Evolutionary conservation across 495 filamentous ascomycete genomes (phyloP).

Genomic region (Aspergillus incahuasiensis): DNA sequence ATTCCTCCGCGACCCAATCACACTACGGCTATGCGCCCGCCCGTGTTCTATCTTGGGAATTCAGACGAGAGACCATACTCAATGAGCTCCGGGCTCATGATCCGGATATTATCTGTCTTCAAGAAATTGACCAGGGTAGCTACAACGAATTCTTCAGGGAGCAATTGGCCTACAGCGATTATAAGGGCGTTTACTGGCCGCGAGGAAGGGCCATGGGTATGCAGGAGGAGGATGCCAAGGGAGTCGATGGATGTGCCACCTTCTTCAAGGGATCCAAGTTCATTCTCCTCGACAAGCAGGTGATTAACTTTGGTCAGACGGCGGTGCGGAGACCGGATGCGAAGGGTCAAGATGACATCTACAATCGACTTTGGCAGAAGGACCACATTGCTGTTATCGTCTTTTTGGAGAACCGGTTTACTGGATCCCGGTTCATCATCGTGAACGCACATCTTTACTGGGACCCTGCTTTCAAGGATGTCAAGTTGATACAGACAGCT

Average conservation of each 20-base stretch:
- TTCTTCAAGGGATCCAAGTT: conserved; percentile 94
- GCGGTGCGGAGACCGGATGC: conserved; percentile 92
- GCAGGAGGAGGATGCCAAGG: conserved; percentile 77
- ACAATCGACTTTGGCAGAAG: conserved; percentile 95
- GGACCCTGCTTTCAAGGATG: conserved; percentile 85
- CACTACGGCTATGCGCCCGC: conserved; percentile 87
- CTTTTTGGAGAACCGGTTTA: conserved; percentile 85
- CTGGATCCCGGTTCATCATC: conserved; percentile 82
- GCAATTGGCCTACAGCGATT: conserved; percentile 74
- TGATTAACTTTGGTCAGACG: conserved; percentile 85
- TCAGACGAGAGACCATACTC: conserved; percentile 74
- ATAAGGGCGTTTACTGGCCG: conserved; percentile 89
- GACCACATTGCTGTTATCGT: conserved; percentile 89
- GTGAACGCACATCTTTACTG: conserved; percentile 92
- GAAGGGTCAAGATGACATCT: conserved; percentile 92
- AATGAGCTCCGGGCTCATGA: conserved; percentile 72
- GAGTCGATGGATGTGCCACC: conserved; percentile 90
- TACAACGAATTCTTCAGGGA: conserved; percentile 86
- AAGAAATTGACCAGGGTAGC: conserved; percentile 85
- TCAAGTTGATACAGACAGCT: conserved; percentile 91
- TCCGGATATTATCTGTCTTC: conserved; percentile 85
- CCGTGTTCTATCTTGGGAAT: conserved; percentile 76
- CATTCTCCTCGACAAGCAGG: conserved; percentile 84
- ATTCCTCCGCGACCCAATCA: conserved; percentile 75
- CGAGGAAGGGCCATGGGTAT: conserved; percentile 85